These are phyloP conservation scores for Blastocystis sp. DNA, from an alignment of 352 stramenopile species.

Conservation along the genomic window DNA sequence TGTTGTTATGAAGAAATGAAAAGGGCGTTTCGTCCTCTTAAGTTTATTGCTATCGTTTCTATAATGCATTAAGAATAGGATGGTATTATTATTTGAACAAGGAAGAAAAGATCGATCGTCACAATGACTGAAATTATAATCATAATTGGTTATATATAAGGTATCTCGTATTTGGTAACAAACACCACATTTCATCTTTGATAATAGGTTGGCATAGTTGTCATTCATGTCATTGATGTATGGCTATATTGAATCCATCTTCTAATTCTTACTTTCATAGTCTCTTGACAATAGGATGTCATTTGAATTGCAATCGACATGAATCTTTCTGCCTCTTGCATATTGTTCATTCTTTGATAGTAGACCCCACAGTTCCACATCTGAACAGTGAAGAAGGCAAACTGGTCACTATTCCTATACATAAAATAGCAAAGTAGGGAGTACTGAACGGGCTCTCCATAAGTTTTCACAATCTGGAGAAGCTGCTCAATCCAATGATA, in stretches of 20 bases:
- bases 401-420: neutral
- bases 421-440: neutral
- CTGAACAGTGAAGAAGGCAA: conserved; percentile 18
- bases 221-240: conserved; percentile 57
- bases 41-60: too few relatives aligned
- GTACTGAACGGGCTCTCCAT: neutral
- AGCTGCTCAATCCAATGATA: conserved; percentile 55
- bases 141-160: too few relatives aligned
- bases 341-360: conserved; percentile 24
- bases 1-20: too few relatives aligned
- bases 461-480: conserved; percentile 14
- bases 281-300: neutral
- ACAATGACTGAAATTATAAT: too few relatives aligned
- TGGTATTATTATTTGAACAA: too few relatives aligned
- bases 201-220: conserved; percentile 22
- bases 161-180: neutral
- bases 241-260: neutral
- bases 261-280: neutral
- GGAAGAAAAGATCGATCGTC: too few relatives aligned
- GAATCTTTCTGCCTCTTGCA: conserved; percentile 16
- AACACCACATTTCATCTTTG: conserved; percentile 17
- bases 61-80: too few relatives aligned
- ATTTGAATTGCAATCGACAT: conserved; percentile 53
- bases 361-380: conserved; percentile 62
- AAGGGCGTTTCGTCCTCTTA: too few relatives aligned